A percentile compares a stretch with the other conserved stretches of the same genome.
phyloP scores from a whole-genome alignment of 768 basidiomycete genomes.

The Suillus luteus region DNA sequence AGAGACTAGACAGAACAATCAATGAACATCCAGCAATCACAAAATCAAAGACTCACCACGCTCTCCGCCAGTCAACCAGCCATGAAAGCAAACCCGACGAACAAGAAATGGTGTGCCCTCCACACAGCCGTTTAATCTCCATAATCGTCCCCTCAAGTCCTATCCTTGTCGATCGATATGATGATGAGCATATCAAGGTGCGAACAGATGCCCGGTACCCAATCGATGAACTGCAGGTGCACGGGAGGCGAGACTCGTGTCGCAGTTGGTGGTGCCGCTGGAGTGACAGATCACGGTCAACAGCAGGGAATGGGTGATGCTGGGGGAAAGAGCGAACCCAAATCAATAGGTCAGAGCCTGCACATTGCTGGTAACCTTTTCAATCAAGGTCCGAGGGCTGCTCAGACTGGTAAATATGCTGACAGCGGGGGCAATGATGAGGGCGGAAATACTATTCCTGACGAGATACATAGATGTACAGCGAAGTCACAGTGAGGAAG shows the following conservation, averaged over 20 bases:
- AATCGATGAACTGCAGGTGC: constrained; percentile 92
- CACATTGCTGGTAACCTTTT: too few relatives aligned
- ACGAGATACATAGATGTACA: too few relatives aligned
- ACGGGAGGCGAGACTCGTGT: constrained; percentile 54
- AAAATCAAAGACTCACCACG: constrained; percentile 60
- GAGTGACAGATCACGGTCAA: too few relatives aligned
- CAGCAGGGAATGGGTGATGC: too few relatives aligned
- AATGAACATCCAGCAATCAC: neutral
- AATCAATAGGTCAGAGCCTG: too few relatives aligned
- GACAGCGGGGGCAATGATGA: too few relatives aligned
- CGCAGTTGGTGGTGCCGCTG: too few relatives aligned
- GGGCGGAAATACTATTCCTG: too few relatives aligned
- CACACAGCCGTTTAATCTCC: constrained; percentile 86
- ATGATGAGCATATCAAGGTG: constrained; percentile 90
- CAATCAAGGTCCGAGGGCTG: too few relatives aligned
- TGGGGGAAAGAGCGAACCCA: too few relatives aligned
- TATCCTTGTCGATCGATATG: constrained; percentile 88
- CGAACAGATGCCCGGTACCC: constrained; percentile 93
- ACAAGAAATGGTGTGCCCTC: constrained; percentile 25
- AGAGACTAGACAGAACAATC: constrained; percentile 57
- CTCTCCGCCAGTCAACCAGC: constrained; percentile 98
- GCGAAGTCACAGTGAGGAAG: too few relatives aligned
- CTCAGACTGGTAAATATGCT: too few relatives aligned
- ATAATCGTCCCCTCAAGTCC: constrained; percentile 77
- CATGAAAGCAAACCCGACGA: constrained; percentile 82